phyloP scores from a whole-genome alignment of 371 early-diverging fungal genomes.

The Coemansia sp. region DNA sequence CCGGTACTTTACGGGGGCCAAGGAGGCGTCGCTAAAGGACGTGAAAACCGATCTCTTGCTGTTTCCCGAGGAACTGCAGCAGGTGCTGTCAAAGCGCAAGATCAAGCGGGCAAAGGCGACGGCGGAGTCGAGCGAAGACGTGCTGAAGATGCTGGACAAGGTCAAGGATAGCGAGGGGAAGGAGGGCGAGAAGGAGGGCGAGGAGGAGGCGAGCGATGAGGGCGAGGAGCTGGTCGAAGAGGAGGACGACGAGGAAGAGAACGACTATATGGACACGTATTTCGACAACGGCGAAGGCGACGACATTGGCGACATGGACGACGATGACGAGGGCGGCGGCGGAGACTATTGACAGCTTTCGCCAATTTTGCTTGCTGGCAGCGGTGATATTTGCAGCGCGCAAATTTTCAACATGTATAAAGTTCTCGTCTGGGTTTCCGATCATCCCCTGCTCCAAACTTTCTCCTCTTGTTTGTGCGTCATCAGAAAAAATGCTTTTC shows the following conservation, averaged over 20 bases:
- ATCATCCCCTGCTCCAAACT: no score
- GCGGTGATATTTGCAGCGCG: no score
- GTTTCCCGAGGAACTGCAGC: constrained; percentile 49
- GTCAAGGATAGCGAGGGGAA: constrained; percentile 38
- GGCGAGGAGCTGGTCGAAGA: constrained; percentile 27
- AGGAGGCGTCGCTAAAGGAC: constrained; percentile 23
- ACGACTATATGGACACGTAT: constrained; percentile 50
- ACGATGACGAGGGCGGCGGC: constrained; percentile 23
- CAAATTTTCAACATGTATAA: no score
- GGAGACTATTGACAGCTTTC: no score
- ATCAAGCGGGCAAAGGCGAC: constrained; percentile 17
- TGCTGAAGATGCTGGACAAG: constrained; percentile 25
- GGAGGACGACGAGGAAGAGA: constrained; percentile 49
- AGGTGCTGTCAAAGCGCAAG: constrained; percentile 28
- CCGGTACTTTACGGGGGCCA: constrained; percentile 25
- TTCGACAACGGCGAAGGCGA: constrained; percentile 52
- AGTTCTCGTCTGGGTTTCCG: no score
- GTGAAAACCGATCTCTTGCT: constrained; percentile 35
- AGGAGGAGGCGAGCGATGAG: constrained; percentile 25
- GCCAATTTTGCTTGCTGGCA: no score
- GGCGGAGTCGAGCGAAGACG: constrained; percentile 16
- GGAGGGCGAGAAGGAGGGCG: constrained; percentile 12
- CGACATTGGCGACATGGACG: constrained; percentile 46
- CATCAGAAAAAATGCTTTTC: neutral
- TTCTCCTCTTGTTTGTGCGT: neutral